Evolutionary conservation across 768 basidiomycete genomes (phyloP), one percentile per base, ranked within the genome.

Genomic region (Lentinula sp.): DNA sequence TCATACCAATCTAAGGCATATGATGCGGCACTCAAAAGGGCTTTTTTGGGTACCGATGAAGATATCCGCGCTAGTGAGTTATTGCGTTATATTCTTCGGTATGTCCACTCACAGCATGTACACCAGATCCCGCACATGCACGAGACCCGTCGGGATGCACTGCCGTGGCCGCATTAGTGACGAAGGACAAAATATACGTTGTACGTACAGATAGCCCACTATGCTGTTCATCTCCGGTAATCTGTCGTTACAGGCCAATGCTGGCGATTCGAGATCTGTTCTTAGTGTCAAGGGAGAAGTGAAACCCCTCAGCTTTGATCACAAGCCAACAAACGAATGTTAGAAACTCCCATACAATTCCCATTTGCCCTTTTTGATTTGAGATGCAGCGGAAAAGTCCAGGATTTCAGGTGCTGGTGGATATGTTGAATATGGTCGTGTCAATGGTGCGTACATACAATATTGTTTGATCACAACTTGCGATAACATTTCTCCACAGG

Each of bases 101-200:
- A 23, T 20, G 23, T 23, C 15, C 41, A 45, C 62, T 42, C 7
- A 57, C 64, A 16, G 57, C 41, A 49, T 45, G 57, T 51, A 52
- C 37, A 41, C 36, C 69, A 95, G 95, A 93, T 70, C 90, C 94
- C 52, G 83, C 85, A 62, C 94, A 92, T 74, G 83, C 86, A 59
- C 85, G 89, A 65, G 97, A 99, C 73, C 90, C 95, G 2, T 97
- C 95, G 8, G 97, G 97, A 8, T 97, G 95, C 70, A 99, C 97
- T 1, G 95, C 97, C 6, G 92, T 98, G 13, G 87, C 93, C 10
- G 90, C 88, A 16, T 75, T 99, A 58, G 72, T 97, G 45, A 94
- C 95, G 10, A 71, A 79, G 33, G 91, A 96, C 70, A 87, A 88
- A 72, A 86, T 96, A 65, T 88, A 85, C 70, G 89, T 91, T 53